phyloP scores from a whole-genome alignment of 768 basidiomycete species.

The Russula earlei region DNA sequence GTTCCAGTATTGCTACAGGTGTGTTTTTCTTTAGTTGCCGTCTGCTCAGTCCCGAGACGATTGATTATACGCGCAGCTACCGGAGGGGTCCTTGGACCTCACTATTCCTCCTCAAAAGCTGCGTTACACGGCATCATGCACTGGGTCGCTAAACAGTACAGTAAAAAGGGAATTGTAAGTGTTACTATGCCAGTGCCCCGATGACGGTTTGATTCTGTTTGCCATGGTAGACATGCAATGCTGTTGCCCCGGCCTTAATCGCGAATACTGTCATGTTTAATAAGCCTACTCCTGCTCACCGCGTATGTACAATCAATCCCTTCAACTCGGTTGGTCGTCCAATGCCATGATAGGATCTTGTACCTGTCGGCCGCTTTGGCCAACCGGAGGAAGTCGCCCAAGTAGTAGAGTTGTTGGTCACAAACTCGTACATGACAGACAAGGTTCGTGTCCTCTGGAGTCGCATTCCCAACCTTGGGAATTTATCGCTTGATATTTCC shows the following conservation, averaged over 20 bases:
- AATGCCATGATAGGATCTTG: conserved; percentile 28
- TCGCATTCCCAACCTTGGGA: neutral
- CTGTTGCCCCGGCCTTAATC: conserved; percentile 43
- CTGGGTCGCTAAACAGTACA: conserved; percentile 43
- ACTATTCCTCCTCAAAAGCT: conserved; percentile 48
- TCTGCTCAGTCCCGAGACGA: neutral
- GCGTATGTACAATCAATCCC: conserved; percentile 21
- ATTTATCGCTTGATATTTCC: neutral
- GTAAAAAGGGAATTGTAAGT: conserved; percentile 41
- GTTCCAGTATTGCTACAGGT: conserved; percentile 45
- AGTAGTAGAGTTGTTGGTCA: conserved; percentile 40
- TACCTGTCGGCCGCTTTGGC: conserved; percentile 44
- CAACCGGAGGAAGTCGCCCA: conserved; percentile 42
- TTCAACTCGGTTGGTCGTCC: neutral
- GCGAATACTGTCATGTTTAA: conserved; percentile 43
- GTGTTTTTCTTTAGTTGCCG: conserved; percentile 1
- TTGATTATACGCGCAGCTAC: conserved; percentile 26
- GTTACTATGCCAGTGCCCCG: neutral
- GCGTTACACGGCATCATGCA: conserved; percentile 46
- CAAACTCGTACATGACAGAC: conserved; percentile 48
- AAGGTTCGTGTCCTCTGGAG: conserved; percentile 31
- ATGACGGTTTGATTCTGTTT: neutral
- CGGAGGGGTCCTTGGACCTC: conserved; percentile 47
- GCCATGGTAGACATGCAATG: conserved; percentile 37
- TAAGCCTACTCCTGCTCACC: conserved; percentile 30